These are phyloP conservation scores for Thalassiosira hispida DNA, from an alignment of 352 stramenopile species.

Conservation along the genomic window DNA sequence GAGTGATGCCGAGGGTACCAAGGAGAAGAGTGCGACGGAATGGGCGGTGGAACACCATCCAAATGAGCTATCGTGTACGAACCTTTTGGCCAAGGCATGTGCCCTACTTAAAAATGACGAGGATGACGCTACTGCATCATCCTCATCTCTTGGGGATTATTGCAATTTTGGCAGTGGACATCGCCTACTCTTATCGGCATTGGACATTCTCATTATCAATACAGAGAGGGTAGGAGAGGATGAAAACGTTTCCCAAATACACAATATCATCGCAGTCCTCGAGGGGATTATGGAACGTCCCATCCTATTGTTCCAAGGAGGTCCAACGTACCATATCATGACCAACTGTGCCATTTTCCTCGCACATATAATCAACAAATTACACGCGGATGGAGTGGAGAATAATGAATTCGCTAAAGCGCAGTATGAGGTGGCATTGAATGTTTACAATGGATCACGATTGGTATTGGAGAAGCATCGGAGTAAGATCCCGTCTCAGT, in stretches of 20 bases:
- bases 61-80: constrained; percentile 71
- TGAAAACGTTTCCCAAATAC: constrained; percentile 71
- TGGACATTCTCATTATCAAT: constrained; percentile 75
- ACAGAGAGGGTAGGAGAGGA: constrained; percentile 50
- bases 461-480: constrained; percentile 75
- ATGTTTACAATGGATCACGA: constrained; percentile 69
- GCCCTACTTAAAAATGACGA: constrained; percentile 70
- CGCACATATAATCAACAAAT: constrained; percentile 75
- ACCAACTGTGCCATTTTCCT: constrained; percentile 69
- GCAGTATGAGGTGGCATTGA: constrained; percentile 76
- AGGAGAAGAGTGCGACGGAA: constrained; percentile 49
- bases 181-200: constrained; percentile 69
- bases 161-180: constrained; percentile 34
- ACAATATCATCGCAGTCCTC: constrained; percentile 74
- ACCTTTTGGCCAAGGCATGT: constrained; percentile 71
- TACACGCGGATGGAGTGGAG: constrained; percentile 41
- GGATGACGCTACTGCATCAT: constrained; percentile 24
- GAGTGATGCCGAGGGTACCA: constrained; percentile 3
- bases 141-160: constrained; percentile 38
- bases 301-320: constrained; percentile 68
- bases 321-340: constrained; percentile 79
- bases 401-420: constrained; percentile 62
- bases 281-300: constrained; percentile 77
- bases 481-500: constrained; percentile 68
- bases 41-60: constrained; percentile 68